Evolutionary conservation across 257 asterid species (phyloP), one percentile per base, ranked within the genome.

Genomic region (Thymus quinquecostatus): DNA sequence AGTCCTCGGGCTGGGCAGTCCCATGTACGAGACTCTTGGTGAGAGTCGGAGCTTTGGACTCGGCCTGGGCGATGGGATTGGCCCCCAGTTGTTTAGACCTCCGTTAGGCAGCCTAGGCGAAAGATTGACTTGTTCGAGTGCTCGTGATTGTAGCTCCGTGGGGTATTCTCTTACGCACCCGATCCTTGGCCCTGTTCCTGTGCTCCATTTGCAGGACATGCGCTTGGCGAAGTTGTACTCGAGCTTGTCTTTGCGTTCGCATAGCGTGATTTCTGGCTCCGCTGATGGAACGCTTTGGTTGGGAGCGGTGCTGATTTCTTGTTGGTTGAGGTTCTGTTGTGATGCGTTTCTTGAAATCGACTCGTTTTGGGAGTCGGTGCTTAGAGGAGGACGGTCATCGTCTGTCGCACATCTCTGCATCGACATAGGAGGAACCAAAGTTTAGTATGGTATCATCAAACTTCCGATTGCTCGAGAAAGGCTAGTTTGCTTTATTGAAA

Each of bases 51-150:
- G 40, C 79, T 83, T 91, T 0, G 97, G 97, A 70, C 98, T 94
- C 0, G 99, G 99, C 11, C 99, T 79, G 30, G 99, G 99, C 0
- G 99, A 94, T 49, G 99, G 99, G 79, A 94, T 88, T 4, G 97
- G 99, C 5, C 97, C 97, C 3, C 73, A 86, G 68, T 69, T 84
- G 75, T 57, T 70, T 61, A 77, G 41, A n/a, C 85, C 75, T 49
- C 82, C 88, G 5, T 57, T 57, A 7, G 79, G 85, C 83, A 84
- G 29, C 14, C 99, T 87, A 44, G 99, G 99, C 7, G 99, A 94
- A 40, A 94, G 85, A 72, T 94, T 86, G 64, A 94, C 97, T 41
- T 94, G 97, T 55, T 94, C 97, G 0, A 94, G 95, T 12, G 99
- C 99, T 49, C 88, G 89, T 81, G 69, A 76, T 65, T 89, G 99